Evolutionary conservation across 2,329 filamentous ascomycete species (phyloP).

Genomic region (Ophiocordyceps polyrhachis-furcata): DNA sequence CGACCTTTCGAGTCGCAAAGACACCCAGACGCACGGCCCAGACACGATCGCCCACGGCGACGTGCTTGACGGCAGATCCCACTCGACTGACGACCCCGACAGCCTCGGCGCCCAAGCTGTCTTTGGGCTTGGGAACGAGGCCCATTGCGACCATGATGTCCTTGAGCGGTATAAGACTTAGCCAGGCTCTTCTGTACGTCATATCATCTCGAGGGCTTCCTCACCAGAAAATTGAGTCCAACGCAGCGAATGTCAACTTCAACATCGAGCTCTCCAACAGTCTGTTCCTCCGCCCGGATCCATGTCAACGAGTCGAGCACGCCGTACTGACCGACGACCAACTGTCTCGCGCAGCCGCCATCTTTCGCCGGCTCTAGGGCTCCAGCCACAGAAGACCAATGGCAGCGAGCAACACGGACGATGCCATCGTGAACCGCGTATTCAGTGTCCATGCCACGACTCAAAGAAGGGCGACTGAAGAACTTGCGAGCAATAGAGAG

Average conservation of each 20-base stretch:
- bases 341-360: not conserved
- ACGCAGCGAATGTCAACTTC: not conserved
- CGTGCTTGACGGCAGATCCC: conserved; percentile 3
- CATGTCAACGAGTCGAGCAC: not conserved
- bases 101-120: conserved; percentile 11
- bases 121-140: conserved; percentile 1
- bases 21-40: conserved; percentile 5
- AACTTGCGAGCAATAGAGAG: not conserved
- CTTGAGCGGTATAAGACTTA: not conserved
- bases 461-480: not conserved
- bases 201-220: not conserved
- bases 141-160: conserved; percentile 4
- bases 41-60: conserved; percentile 17
- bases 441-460: not conserved
- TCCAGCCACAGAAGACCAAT: not conserved
- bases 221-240: not conserved
- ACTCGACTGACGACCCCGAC: conserved; percentile 7
- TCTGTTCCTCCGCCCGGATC: not conserved
- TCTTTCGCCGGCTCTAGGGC: not conserved
- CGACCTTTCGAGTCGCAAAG: conserved; percentile 8
- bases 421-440: not conserved
- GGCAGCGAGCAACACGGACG: not conserved
- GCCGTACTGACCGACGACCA: not conserved
- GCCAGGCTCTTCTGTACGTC: not conserved
- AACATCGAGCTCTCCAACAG: not conserved